Conservation (phyloP, 108 stramenopile species). For the Bacterosira constricta region DNA sequence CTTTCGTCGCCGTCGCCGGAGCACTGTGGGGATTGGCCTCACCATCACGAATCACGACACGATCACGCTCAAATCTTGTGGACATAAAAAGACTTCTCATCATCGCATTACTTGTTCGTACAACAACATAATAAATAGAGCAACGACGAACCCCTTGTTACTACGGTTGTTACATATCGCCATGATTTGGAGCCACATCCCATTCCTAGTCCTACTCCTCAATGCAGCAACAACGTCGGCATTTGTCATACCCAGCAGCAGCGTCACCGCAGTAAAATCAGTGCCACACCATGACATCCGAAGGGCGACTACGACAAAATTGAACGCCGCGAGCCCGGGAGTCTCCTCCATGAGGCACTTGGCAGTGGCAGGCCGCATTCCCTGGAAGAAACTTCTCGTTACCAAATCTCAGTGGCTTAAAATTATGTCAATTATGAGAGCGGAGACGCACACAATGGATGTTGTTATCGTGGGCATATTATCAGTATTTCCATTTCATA, state of each 20-base stretch:
- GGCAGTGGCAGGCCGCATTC: conserved; percentile 44
- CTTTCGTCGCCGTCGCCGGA: too few relatives aligned
- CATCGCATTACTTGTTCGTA: too few relatives aligned
- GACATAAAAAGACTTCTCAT: too few relatives aligned
- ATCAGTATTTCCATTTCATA: conserved; percentile 23
- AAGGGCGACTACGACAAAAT: background rate
- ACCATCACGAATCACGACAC: too few relatives aligned
- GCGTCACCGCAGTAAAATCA: background rate
- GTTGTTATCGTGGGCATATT: conserved; percentile 16
- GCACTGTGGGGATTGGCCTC: too few relatives aligned
- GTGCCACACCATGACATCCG: background rate
- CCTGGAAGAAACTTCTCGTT: conserved; percentile 39
- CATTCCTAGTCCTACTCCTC: background rate
- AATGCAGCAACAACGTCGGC: background rate
- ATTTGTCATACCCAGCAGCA: background rate
- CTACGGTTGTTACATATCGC: too few relatives aligned
- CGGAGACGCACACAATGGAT: conserved; percentile 36
- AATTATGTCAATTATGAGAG: conserved; percentile 39
- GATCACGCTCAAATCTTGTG: too few relatives aligned
- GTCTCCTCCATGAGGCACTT: conserved; percentile 12
- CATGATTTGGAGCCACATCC: background rate
- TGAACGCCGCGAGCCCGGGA: background rate
- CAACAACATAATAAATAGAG: too few relatives aligned
- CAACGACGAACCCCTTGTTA: too few relatives aligned
- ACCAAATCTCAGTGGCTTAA: conserved; percentile 16